These are phyloP conservation scores for Hymenoscyphus scutula DNA, from an alignment of 2,329 filamentous ascomycete species.

Conservation along the genomic window DNA sequence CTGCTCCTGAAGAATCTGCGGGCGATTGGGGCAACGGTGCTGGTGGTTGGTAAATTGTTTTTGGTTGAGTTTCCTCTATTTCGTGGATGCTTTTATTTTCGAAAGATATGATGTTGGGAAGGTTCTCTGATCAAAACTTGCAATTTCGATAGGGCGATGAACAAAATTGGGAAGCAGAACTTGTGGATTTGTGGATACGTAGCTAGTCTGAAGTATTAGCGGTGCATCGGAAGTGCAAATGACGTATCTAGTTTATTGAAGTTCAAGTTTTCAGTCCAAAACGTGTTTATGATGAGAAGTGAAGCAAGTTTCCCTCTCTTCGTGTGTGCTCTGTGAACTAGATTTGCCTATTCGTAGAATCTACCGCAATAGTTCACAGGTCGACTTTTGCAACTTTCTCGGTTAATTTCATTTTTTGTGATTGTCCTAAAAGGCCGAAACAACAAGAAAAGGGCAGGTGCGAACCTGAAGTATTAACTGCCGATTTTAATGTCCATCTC, in stretches of 20 bases:
- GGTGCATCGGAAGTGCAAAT: not conserved
- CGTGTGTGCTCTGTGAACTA: too few relatives aligned
- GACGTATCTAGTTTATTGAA: not conserved
- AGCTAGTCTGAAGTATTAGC: not conserved
- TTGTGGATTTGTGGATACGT: not conserved
- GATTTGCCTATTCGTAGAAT: too few relatives aligned
- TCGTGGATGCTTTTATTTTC: not conserved
- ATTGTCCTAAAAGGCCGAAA: too few relatives aligned
- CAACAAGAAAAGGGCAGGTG: too few relatives aligned
- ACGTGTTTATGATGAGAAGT: too few relatives aligned
- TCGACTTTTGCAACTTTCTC: too few relatives aligned
- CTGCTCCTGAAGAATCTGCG: not conserved
- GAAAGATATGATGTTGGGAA: not conserved
- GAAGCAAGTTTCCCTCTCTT: too few relatives aligned
- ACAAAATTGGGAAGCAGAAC: not conserved
- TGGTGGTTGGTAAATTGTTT: slow-evolving; percentile 5
- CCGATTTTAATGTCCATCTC: too few relatives aligned
- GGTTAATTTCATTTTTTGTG: too few relatives aligned
- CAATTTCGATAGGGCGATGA: slow-evolving; percentile 2
- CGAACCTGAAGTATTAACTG: too few relatives aligned
- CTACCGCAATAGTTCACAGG: too few relatives aligned
- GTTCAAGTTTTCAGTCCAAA: too few relatives aligned
- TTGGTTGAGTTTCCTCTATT: not conserved
- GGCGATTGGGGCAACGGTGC: not conserved
- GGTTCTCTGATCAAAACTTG: not conserved